Percentiles rank a stretch among this genome's conserved stretches.
These are phyloP conservation scores for Thelonectria discophora DNA, from an alignment of 2,329 filamentous ascomycete species.

Conservation along the genomic window DNA sequence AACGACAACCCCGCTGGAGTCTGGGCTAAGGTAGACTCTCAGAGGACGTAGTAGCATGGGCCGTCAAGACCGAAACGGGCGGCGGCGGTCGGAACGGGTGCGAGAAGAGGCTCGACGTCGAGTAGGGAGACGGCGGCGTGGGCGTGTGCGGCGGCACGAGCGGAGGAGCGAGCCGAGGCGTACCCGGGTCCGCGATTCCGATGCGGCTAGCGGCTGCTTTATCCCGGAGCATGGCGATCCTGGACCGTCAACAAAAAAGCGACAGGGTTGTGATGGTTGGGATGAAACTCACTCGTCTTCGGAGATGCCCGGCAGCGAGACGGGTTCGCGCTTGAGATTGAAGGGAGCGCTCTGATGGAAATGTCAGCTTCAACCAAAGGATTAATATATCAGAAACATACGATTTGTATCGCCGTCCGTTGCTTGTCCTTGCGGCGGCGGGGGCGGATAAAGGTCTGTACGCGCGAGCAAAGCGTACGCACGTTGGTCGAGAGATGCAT, in stretches of 20 bases:
- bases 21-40: slow-evolving; percentile 34
- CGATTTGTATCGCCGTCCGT: slow-evolving; percentile 53
- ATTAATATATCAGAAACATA: slow-evolving; percentile 44
- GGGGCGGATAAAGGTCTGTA: slow-evolving; percentile 54
- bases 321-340: slow-evolving; percentile 64
- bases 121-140: slow-evolving; percentile 37
- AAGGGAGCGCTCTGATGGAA: slow-evolving; percentile 67
- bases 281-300: slow-evolving; percentile 63
- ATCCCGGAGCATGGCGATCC: slow-evolving; percentile 60
- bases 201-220: slow-evolving; percentile 61
- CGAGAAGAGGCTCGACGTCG: slow-evolving; percentile 39
- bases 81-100: slow-evolving; percentile 36
- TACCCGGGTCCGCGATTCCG: slow-evolving; percentile 52
- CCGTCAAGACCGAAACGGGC: slow-evolving; percentile 32
- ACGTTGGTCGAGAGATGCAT: slow-evolving; percentile 54
- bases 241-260: slow-evolving; percentile 32
- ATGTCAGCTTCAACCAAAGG: slow-evolving; percentile 37
- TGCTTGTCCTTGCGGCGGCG: slow-evolving; percentile 54
- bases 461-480: slow-evolving; percentile 54
- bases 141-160: slow-evolving; percentile 22
- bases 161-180: slow-evolving; percentile 19
- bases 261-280: slow-evolving; percentile 23
- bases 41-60: slow-evolving; percentile 37
- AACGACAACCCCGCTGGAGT: not conserved
- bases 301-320: slow-evolving; percentile 63